Base-by-base conservation (phyloP, 257 asterid species). In the Avicennia marina region DNA sequence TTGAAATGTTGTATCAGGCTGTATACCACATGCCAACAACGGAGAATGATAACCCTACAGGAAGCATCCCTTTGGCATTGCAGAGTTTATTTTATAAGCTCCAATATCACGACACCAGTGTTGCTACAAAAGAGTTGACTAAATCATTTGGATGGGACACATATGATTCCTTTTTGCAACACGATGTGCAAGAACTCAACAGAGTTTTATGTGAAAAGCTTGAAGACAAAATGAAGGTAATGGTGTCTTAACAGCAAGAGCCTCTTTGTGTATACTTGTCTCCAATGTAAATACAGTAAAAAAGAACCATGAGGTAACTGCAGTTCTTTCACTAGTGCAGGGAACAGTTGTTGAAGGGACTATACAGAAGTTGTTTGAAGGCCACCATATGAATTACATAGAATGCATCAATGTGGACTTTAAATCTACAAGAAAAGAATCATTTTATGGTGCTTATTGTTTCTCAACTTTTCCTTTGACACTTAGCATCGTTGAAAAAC, bases 91-190 rank as follows among this genome's bases (percentile, higher is more conserved):
- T 93, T 76, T 93, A 93, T 77, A 93, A 89, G 77, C 98, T 93
- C 67, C 98, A 93, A 40, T 89, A 93, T 62, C 81, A 84, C 43
- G 97, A 86, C 68, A 83, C 95, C 21, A 89, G 97, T 71, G 97
- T 93, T 53, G 93, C 96, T 59, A 93, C 98, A 19, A 93, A 93
- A 71, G 98, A 89, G 69, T 75, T 89, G 85, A 93, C 98, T 19
- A 89, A 89, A 72, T 93, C 98, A 31, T 93, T 93, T 84, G 98
- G 98, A 71, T 89, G 98, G 98, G 98, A 89, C 74, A 89, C 97
- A 1, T 82, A 83, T 64, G 98, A 93, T 76, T 93, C 98, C 55
- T 93, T 93, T 66, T 70, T 89, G 97, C 98, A 93, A 74, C 98
- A 93, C 69, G 98, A 93, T 26, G 97, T 88, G 72, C 98, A 93